A percentile compares a stretch with the other conserved stretches of the same genome.
phyloP scores from a whole-genome alignment of 1,139 yeast species.

The Waltiozyma solani region DNA sequence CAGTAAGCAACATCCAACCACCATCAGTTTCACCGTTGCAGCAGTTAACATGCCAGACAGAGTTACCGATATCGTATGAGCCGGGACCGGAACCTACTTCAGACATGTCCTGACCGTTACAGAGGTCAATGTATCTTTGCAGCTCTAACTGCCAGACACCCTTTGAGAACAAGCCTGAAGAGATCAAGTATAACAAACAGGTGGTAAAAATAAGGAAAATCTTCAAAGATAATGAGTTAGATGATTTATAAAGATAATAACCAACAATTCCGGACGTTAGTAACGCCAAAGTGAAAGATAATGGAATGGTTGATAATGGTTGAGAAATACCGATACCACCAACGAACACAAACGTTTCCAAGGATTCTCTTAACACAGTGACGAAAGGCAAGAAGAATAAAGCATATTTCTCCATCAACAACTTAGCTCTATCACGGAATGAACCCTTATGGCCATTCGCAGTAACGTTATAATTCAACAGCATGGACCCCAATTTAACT shows the following conservation, averaged over 20 bases:
- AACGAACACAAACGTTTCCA: constrained; percentile 80
- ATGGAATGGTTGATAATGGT: constrained; percentile 63
- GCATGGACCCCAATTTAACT: constrained; percentile 65
- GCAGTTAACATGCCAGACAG: constrained; percentile 95
- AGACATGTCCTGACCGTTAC: constrained; percentile 81
- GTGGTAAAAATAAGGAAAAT: constrained; percentile 77
- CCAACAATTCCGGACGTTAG: constrained; percentile 63
- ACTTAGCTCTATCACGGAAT: constrained; percentile 19
- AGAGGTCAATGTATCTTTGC: constrained; percentile 48
- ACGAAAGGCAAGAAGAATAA: constrained; percentile 71
- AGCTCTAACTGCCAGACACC: constrained; percentile 88
- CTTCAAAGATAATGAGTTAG: constrained; percentile 69
- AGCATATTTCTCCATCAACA: constrained; percentile 45
- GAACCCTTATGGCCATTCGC: constrained; percentile 10
- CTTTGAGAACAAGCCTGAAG: constrained; percentile 84
- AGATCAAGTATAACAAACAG: constrained; percentile 74
- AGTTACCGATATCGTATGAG: constrained; percentile 68
- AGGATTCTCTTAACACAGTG: constrained; percentile 78
- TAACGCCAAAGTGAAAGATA: constrained; percentile 69
- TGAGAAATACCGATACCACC: constrained; percentile 72
- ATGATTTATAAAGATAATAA: constrained; percentile 59
- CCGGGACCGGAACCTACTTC: constrained; percentile 94
- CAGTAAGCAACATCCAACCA: constrained; percentile 91
- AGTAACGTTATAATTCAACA: constrained; percentile 32
- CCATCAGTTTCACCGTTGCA: constrained; percentile 88